Conservation (phyloP, 2,329 filamentous ascomycete genomes). For the Malbranchea cinnamomea region DNA sequence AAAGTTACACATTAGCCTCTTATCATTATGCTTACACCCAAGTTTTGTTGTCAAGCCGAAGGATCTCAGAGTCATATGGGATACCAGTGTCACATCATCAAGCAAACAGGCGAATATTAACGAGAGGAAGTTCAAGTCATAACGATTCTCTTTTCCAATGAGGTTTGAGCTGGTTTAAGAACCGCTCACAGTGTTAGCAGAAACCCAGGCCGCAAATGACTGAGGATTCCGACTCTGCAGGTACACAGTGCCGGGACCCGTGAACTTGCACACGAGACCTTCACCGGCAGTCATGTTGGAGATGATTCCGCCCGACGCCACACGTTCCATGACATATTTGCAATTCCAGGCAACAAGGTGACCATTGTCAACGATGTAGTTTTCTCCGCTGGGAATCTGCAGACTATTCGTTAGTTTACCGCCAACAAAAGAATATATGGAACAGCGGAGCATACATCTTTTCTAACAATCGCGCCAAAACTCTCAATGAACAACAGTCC, state of each 20-base stretch:
- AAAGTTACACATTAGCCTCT: no score
- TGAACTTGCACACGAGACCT: conserved; percentile 88
- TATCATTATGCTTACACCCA: no score
- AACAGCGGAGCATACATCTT: conserved; percentile 51
- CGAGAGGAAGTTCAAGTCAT: no score
- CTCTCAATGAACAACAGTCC: conserved; percentile 83
- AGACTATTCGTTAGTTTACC: background rate
- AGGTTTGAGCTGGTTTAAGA: no score
- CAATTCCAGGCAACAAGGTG: conserved; percentile 95
- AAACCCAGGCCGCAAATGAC: conserved; percentile 43
- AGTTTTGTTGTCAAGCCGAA: no score
- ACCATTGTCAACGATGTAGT: conserved; percentile 84
- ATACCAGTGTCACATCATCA: no score
- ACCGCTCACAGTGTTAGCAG: no score
- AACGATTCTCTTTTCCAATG: no score
- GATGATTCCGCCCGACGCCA: conserved; percentile 83
- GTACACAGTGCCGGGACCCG: conserved; percentile 76
- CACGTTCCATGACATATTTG: conserved; percentile 74
- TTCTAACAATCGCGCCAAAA: conserved; percentile 87
- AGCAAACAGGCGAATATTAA: no score
- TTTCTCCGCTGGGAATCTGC: conserved; percentile 48
- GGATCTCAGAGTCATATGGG: no score
- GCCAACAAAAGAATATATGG: conserved; percentile 1
- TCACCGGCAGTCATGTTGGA: conserved; percentile 70
- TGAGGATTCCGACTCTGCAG: conserved; percentile 81